These are phyloP conservation scores for Xylaria sp. DNA, from an alignment of 2,329 filamentous ascomycete species.

Conservation along the genomic window DNA sequence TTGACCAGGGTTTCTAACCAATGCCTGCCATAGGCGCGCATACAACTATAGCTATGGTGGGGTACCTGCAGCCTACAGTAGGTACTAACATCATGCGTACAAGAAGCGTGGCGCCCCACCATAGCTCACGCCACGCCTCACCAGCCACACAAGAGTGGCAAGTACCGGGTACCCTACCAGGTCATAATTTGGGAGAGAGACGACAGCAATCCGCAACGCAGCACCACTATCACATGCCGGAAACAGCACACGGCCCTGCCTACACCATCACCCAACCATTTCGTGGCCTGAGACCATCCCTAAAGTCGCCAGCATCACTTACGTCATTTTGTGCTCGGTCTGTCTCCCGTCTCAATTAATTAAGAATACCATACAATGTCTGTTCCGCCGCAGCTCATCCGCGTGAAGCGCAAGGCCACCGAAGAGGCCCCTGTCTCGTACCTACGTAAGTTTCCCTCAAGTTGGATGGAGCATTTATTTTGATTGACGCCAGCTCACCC, in stretches of 20 bases:
- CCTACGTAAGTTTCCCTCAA: slow-evolving; percentile 51
- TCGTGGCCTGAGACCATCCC: background rate
- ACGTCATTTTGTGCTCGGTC: background rate
- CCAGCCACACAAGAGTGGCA: background rate
- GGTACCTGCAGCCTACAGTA: no score
- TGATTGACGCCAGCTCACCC: slow-evolving; percentile 14
- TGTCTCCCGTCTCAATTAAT: background rate
- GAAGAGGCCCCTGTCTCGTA: slow-evolving; percentile 60
- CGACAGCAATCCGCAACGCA: no score
- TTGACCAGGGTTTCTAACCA: background rate
- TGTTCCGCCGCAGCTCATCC: slow-evolving; percentile 63
- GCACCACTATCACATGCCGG: slow-evolving; percentile 13
- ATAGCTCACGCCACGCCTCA: slow-evolving; percentile 21
- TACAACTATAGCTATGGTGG: background rate
- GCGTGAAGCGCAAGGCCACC: slow-evolving; percentile 65
- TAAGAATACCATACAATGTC: slow-evolving; percentile 51
- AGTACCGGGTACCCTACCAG: no score
- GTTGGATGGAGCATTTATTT: slow-evolving; percentile 9
- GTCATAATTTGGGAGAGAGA: no score
- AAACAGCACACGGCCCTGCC: background rate
- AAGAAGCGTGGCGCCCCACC: background rate
- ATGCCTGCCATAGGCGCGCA: background rate
- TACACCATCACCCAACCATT: background rate
- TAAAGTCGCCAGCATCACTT: background rate
- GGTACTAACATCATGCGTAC: no score